These are phyloP conservation scores for Calonectria pseudoreteaudii DNA, from an alignment of 2,329 filamentous ascomycete species.

Conservation along the genomic window DNA sequence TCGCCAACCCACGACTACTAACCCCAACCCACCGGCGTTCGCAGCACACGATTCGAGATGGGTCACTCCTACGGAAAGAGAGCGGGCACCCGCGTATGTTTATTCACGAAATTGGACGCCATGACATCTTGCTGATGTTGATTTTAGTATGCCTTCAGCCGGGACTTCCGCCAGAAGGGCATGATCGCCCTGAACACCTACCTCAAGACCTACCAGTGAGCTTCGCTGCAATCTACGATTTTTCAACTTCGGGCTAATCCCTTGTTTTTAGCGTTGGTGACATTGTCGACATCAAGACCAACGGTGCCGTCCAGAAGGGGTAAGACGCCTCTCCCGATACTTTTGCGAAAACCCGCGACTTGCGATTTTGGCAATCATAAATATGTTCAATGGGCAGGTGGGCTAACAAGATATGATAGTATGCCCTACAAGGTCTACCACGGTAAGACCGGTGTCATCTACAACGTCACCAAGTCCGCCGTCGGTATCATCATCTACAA, in stretches of 20 bases:
- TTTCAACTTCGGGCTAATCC: constrained; percentile 54
- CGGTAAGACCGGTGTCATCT: constrained; percentile 97
- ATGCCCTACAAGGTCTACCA: constrained; percentile 99
- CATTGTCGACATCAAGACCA: constrained; percentile 98
- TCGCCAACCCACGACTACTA: constrained; percentile 58
- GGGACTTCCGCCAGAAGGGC: constrained; percentile 95
- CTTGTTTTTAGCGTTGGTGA: constrained; percentile 81
- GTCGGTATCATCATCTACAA: constrained; percentile 99
- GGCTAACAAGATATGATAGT: constrained; percentile 64
- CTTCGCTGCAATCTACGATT: constrained; percentile 16
- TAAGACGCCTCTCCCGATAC: constrained; percentile 60
- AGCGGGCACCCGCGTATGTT: constrained; percentile 84
- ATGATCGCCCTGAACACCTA: constrained; percentile 95
- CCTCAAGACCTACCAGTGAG: constrained; percentile 88
- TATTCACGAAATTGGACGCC: constrained; percentile 30
- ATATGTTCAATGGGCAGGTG: constrained; percentile 13
- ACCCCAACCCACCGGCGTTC: constrained; percentile 51
- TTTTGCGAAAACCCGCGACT: constrained; percentile 32
- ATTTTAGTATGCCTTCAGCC: constrained; percentile 86
- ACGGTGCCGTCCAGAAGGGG: constrained; percentile 99
- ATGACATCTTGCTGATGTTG: constrained; percentile 46
- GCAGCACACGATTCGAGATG: constrained; percentile 74
- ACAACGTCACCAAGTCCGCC: constrained; percentile 98
- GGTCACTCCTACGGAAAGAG: constrained; percentile 90
- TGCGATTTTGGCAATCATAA: constrained; percentile 28